Conservation (phyloP, 1,284 basidiomycete genomes). For the Cutaneotrichosporon sp. region DNA sequence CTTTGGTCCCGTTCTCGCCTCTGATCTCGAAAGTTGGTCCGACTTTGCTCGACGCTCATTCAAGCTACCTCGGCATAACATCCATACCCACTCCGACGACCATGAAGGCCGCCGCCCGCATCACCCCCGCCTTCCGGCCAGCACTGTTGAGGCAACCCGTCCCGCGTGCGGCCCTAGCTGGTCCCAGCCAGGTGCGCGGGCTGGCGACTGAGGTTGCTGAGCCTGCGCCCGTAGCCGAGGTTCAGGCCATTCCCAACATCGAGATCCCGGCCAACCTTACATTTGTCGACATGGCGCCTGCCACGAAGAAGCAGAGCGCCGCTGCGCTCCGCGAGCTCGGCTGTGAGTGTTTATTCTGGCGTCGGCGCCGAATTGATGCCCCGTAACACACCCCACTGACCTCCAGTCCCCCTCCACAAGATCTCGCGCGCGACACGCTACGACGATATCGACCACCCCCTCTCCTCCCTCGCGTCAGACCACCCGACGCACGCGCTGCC, state of each 20-base stretch:
- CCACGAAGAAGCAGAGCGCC: constrained; percentile 14
- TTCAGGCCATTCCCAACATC: not conserved
- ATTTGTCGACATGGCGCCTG: constrained; percentile 31
- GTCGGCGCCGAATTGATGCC: no score
- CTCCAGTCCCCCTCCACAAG: constrained; percentile 21
- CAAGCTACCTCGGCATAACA: not conserved
- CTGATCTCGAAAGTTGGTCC: constrained; percentile 7
- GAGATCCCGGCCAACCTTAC: constrained; percentile 33
- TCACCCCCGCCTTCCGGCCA: constrained; percentile 9
- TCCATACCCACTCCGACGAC: constrained; percentile 3
- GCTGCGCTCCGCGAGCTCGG: constrained; percentile 18
- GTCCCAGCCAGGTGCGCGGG: constrained; percentile 5
- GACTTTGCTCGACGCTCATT: constrained; percentile 7
- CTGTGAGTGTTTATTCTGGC: constrained; percentile 9
- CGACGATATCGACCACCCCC: constrained; percentile 38
- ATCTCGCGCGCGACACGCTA: constrained; percentile 3
- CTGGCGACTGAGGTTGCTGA: constrained; percentile 2
- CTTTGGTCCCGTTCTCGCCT: not conserved
- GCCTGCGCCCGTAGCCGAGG: not conserved
- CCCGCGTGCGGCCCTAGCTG: not conserved
- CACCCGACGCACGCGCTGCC: constrained; percentile 34
- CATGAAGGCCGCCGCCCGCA: constrained; percentile 16
- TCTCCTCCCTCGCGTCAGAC: constrained; percentile 43
- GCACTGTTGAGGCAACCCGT: constrained; percentile 7
- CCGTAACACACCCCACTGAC: not conserved